Base-by-base conservation (phyloP, 176 grass and related monocot genomes). In the Carex kokanica region DNA sequence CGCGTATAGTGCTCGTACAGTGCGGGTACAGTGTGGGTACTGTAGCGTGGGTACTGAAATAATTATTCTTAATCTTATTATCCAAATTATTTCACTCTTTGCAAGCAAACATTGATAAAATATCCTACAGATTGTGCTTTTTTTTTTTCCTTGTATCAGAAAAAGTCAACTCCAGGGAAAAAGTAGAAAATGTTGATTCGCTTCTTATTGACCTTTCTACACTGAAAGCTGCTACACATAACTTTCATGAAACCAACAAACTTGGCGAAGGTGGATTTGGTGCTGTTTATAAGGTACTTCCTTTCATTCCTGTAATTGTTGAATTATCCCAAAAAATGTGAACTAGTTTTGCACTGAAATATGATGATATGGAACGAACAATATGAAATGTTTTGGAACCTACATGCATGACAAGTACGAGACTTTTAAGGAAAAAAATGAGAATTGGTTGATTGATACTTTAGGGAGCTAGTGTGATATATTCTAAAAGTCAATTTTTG, bases 261-360 rank as follows among this genome's bases (percentile, higher is more conserved):
- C 89, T 88, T 2, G 89, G 86, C 0, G 53, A 90, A 84, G 89
- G 89, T 2, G 89, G 86, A 6, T 90, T 90, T 9, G 89, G 86
- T 0, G 11, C 82, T 21, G 87, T 89, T 66, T 91, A 91, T 81
- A 86, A 89, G 87, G 90, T 86, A 59, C 5, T 45, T 54, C 1
- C 18, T 55, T 25, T 27, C 24, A 74, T 52, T 43, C 70, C 21
- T 51, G n/a, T 41, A 16, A 41, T n/a, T 18, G 12, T 1, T 18
- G 13, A 70, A 43, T 34, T 64, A 31, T 64, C 64, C 64, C 64
- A 34, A 31, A 38, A 6, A 67, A 32, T 34, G 36, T 6, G 4
- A 67, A 32, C 14, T 13, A n/a, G 15, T 47, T 27, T 53, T 53
- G 23, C 7, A 21, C 17, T 21, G 16, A 71, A 43, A 2, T 8